These are phyloP conservation scores for Backusella tarrabulga DNA, from an alignment of 192 early-diverging fungal species.

Conservation along the genomic window DNA sequence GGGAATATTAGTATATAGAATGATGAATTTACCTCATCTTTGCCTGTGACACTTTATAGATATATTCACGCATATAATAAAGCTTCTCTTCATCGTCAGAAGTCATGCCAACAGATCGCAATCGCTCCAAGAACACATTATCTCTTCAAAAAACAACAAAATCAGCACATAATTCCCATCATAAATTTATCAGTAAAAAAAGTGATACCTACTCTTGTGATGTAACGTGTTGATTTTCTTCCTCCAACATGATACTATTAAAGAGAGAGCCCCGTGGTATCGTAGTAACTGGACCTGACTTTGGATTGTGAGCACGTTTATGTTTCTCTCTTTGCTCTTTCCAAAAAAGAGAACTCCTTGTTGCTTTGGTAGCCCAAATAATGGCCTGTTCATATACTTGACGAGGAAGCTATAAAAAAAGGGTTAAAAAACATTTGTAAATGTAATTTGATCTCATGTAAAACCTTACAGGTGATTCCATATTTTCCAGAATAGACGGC, in stretches of 20 bases:
- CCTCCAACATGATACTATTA: slow-evolving; percentile 16
- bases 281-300: background rate
- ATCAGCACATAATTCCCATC: background rate
- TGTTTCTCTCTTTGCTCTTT: slow-evolving; percentile 43
- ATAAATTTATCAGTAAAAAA: background rate
- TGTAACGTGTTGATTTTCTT: slow-evolving; percentile 30
- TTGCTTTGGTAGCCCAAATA: slow-evolving; percentile 47
- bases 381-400: slow-evolving; percentile 61
- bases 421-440: background rate
- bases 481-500: slow-evolving; percentile 56
- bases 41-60: slow-evolving; percentile 67
- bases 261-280: slow-evolving; percentile 30
- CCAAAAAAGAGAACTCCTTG: slow-evolving; percentile 51
- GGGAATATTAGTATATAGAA: background rate
- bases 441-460: background rate
- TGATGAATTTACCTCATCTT: slow-evolving; percentile 31
- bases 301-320: slow-evolving; percentile 8
- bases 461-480: slow-evolving; percentile 60
- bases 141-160: slow-evolving; percentile 35
- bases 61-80: slow-evolving; percentile 69
- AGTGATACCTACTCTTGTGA: slow-evolving; percentile 48
- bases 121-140: slow-evolving; percentile 46
- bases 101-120: slow-evolving; percentile 71
- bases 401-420: slow-evolving; percentile 42
- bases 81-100: slow-evolving; percentile 76